phyloP scores from a whole-genome alignment of 768 basidiomycete species.

The Podaxis sp. region DNA sequence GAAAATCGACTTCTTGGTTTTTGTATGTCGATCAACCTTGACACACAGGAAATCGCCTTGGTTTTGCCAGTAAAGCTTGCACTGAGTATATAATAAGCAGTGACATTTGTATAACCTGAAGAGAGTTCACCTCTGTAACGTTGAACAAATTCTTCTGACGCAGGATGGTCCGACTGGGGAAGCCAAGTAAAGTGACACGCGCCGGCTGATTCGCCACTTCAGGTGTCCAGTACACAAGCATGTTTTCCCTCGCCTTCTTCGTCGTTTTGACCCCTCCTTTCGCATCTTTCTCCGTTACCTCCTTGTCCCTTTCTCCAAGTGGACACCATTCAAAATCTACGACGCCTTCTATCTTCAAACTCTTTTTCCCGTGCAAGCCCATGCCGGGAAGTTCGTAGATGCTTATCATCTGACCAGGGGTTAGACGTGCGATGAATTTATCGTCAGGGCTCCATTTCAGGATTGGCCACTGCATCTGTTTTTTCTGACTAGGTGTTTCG shows the following conservation, averaged over 20 bases:
- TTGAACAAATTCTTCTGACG: conserved; percentile 98
- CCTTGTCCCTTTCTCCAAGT: conserved; percentile 83
- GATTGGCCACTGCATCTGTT: conserved; percentile 91
- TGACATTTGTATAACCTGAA: background rate
- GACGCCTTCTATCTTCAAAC: conserved; percentile 95
- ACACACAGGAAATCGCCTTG: conserved; percentile 98
- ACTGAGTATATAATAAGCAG: conserved; percentile 46
- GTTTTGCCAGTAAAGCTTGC: conserved; percentile 98
- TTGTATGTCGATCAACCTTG: conserved; percentile 98
- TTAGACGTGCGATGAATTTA: conserved; percentile 87
- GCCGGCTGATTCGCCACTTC: conserved; percentile 97
- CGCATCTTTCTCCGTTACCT: conserved; percentile 59
- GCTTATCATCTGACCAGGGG: conserved; percentile 90
- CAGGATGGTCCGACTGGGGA: conserved; percentile 81
- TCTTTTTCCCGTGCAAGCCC: conserved; percentile 94
- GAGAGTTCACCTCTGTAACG: conserved; percentile 81
- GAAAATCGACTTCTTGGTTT: conserved; percentile 97
- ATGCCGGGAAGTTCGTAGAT: conserved; percentile 95
- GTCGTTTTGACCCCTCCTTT: conserved; percentile 41
- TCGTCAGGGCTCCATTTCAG: conserved; percentile 98
- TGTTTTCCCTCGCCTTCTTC: conserved; percentile 82
- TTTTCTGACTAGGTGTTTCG: conserved; percentile 60
- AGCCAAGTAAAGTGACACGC: conserved; percentile 87
- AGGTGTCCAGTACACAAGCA: conserved; percentile 97
- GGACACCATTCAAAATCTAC: conserved; percentile 99